These are phyloP conservation scores for Zelonia costaricensis DNA, from an alignment of 208 protist species.

Conservation along the genomic window DNA sequence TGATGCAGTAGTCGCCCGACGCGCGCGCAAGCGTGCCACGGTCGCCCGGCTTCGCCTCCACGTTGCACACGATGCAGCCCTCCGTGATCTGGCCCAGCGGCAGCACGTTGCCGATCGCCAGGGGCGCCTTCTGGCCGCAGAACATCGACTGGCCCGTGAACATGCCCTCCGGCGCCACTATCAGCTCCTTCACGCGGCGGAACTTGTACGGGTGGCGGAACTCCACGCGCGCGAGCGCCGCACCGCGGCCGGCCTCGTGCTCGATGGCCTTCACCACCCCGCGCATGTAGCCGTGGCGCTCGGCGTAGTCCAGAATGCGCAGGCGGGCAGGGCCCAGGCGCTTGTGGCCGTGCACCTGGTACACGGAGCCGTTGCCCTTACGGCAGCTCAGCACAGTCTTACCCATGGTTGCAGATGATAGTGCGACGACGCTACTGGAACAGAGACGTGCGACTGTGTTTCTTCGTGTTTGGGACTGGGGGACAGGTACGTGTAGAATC, in stretches of 20 bases:
- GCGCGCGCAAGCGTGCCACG: slow-evolving; percentile 94
- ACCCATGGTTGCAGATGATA: slow-evolving; percentile 67
- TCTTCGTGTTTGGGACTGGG: too few relatives aligned
- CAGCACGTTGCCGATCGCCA: slow-evolving; percentile 98
- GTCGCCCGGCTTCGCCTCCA: slow-evolving; percentile 97
- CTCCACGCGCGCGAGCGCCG: slow-evolving; percentile 97
- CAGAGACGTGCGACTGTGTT: too few relatives aligned
- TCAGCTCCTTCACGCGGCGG: slow-evolving; percentile 92
- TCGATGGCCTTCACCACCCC: slow-evolving; percentile 96
- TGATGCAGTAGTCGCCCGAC: slow-evolving; percentile 97
- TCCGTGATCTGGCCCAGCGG: slow-evolving; percentile 97
- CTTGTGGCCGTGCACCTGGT: slow-evolving; percentile 94
- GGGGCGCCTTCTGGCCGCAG: slow-evolving; percentile 96
- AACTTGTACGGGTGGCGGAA: slow-evolving; percentile 98
- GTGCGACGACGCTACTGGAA: too few relatives aligned
- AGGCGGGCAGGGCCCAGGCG: slow-evolving; percentile 95
- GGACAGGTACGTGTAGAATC: too few relatives aligned
- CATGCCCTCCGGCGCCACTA: slow-evolving; percentile 98
- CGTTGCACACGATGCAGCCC: slow-evolving; percentile 99
- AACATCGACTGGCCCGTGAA: slow-evolving; percentile 99
- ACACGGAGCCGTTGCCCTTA: slow-evolving; percentile 71
- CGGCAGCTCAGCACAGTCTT: slow-evolving; percentile 84
- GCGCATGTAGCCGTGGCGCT: slow-evolving; percentile 93
- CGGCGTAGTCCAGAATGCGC: slow-evolving; percentile 96
- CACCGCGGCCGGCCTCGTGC: slow-evolving; percentile 99